Base-by-base conservation (phyloP, 805 yeast genomes). In the Saturnispora mendoncae region DNA sequence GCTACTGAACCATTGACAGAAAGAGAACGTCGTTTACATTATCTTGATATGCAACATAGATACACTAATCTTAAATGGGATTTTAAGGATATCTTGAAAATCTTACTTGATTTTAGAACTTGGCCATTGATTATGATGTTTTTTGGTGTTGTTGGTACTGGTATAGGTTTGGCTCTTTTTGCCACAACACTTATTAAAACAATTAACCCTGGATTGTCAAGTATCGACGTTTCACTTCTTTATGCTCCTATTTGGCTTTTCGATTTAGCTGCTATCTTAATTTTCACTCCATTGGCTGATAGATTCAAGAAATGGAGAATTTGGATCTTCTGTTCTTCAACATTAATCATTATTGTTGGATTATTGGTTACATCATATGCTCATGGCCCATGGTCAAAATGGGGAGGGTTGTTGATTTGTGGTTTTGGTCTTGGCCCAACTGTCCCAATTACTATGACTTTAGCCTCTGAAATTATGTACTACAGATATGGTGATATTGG, bases 401-500 rank as follows among this genome's bases (percentile, higher is more conserved):
- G 84, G 57, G 94, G 76, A 6, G 95, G 95, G 1, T 66, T 85
- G 40, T 67, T 85, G 46, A 77, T 85, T 54, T 78, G 84, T 6
- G 95, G 95, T 0, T 82, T 79, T 50, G 95, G 95, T 0, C 68
- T 85, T 38, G 95, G 95, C 9, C 92, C 95, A 17, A 85, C 95
- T 0, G 94, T 84, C 12, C 95, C 95, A 21, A 84, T 82, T 29
- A 71, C 79, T 52, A 85, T 85, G 94, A 74, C 94, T 1, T 75
- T 84, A 81, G 62, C 87, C 0, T 76, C 88, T 0, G 88, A 82
- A 52, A 80, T 83, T 36, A 80, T 84, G 65, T 72, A 71, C 6
- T 68, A 72, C 9, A 66, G 72, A 36, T 80, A 85, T 54, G 94
- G 94, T 21, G 92, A 84, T 53, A 78, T 85, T 36, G 95, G 95